A percentile compares a stretch with the other conserved stretches of the same genome.
Evolutionary conservation across 208 protist genomes (phyloP).

Genomic region (Acanthamoeba quina): DNA sequence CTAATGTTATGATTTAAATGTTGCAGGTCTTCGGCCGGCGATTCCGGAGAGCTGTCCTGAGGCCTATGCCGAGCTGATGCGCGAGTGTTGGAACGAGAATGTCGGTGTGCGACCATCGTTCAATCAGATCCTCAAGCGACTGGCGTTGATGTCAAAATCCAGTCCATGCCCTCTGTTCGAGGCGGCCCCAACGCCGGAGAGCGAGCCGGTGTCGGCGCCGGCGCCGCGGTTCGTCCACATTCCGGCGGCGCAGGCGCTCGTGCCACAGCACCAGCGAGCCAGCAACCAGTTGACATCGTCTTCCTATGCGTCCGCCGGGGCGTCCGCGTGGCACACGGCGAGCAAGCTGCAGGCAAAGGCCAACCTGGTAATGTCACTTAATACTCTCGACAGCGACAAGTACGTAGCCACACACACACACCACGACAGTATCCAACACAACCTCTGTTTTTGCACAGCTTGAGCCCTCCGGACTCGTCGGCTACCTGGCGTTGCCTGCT

Average conservation of each 20-base stretch:
- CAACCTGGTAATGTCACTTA: background rate
- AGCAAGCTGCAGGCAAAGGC: background rate
- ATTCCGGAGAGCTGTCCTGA: background rate
- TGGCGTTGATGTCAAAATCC: background rate
- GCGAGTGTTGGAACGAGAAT: slow-evolving; percentile 59
- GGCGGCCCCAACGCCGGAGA: background rate
- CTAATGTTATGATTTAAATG: background rate
- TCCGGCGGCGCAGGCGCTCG: background rate
- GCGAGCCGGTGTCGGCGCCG: background rate
- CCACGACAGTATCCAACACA: background rate
- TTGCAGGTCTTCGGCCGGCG: background rate
- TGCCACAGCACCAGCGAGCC: background rate
- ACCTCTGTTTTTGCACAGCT: background rate
- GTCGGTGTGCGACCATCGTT: slow-evolving; percentile 19
- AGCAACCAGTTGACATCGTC: background rate
- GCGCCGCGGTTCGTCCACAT: background rate
- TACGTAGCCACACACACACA: background rate
- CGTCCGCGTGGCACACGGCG: background rate
- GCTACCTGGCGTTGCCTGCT: background rate
- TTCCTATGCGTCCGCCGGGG: background rate
- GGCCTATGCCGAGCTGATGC: slow-evolving; percentile 31
- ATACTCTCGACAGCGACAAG: background rate
- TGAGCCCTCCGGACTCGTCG: background rate
- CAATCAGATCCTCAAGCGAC: slow-evolving; percentile 4
- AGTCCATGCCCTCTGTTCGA: no score